Base-by-base conservation (phyloP, 116 monocot genomes). In the Dioscorea cayenensis region DNA sequence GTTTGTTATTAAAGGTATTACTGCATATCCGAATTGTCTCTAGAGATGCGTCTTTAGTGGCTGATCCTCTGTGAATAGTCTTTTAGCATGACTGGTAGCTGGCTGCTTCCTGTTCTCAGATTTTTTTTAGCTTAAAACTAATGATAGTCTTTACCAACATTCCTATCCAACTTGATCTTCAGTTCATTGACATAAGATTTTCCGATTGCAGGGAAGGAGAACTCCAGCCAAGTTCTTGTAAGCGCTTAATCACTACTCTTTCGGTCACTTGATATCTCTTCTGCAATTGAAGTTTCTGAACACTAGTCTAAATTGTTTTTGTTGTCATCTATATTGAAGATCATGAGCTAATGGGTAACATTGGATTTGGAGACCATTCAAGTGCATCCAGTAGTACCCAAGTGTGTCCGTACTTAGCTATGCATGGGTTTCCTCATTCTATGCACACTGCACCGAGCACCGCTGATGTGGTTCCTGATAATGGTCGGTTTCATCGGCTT, bases 351-450 rank as follows among this genome's bases (percentile, higher is more conserved):
- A 67, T 82, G 74, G 75, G 88, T 38, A 77, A 60, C 52, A 66
- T 68, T 7, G 64, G 78, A 76, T 76, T 78, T 36, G 83, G 81
- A 73, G 86, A 86, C 36, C 81, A 73, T 51, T 65, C 81, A 36
- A 84, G 61, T 69, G 68, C 84, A 66, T 72, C 84, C 64, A 77
- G 70, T 38, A 83, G 78, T 60, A 37, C 78, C 17, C 83, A 79
- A 72, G 74, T 69, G 7, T 89, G 89, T 68, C 89, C 89, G 17
- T 89, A 86, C 78, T 19, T 89, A 51, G 83, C 89, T 60, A 73
- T 85, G 28, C 83, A 80, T 72, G 80, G 84, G 17, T 69, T 63
- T 64, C 67, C 66, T 37, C 77, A 81, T 77, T 60, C 74, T 52
- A 75, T 84, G 72, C 84, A 81, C 61, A 32, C 80, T 36, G 69